Base-by-base conservation (phyloP, 352 stramenopile species). In the Blastocystis sp. region DNA sequence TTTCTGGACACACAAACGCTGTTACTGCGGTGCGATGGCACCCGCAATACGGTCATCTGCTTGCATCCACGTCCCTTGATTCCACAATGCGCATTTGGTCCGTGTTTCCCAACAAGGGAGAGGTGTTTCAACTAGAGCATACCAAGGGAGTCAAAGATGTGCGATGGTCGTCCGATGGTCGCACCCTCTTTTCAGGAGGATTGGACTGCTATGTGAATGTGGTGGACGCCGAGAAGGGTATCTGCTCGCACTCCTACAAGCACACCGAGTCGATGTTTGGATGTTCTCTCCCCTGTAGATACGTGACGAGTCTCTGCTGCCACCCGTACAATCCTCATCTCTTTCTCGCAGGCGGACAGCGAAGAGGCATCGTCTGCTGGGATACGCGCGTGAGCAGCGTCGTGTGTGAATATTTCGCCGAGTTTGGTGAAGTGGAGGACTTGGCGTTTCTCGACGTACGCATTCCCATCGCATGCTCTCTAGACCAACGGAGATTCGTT, bases 151-250 rank as follows among this genome's bases (percentile, higher is more conserved):
- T 81, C 4, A 81, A 81, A 42, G 69, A 81, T 64, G 46, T 81
- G 11, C 42, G 48, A 63, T 81, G 69, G 69, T 63, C 48, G n/a
- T 61, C 34, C n/a, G 69, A 81, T 65, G 69, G 69, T 4, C 7
- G 21, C 29, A 65, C 46, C 11, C 53, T 81, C 16, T 51, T 81
- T 32, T 64, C 69, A 16, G 69, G 69, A 29, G 69, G 69, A 24
- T 32, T 81, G 4, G 69, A 81, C 24, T 48, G 21, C 18, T 81
- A 81, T 49, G 69, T 81, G 29, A 81, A 81, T 44, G 69, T 81
- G 1, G 42, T 51, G 34, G 69, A 81, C 42, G 21, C 56, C 36
- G 69, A 81, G 44, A 63, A 27, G 11, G 69, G 69, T 21, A 48
- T 42, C 1, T 63, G 44, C 53, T 42, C 36, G 40, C 69, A 81